A percentile compares a stretch with the other conserved stretches of the same genome.
These are phyloP conservation scores for Pseudomassariella vexata DNA, from an alignment of 2,329 filamentous ascomycete genomes.

Conservation along the genomic window DNA sequence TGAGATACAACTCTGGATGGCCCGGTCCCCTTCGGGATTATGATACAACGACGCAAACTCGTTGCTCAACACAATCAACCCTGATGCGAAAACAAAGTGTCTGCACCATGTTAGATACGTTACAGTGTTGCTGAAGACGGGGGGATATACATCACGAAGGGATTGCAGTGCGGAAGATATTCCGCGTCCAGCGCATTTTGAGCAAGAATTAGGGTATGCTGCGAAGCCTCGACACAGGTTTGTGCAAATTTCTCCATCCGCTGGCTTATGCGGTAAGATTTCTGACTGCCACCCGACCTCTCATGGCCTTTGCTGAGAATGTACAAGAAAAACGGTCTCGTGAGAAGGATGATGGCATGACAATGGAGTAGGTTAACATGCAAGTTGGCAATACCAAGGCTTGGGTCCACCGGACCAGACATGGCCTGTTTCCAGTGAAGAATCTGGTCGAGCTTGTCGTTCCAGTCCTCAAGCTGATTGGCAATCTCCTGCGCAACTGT, in stretches of 20 bases:
- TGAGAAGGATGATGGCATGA: conserved; percentile 58
- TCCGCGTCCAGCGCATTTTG: conserved; percentile 35
- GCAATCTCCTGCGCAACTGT: conserved; percentile 52
- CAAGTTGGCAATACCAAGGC: conserved; percentile 52
- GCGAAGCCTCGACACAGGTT: conserved; percentile 44
- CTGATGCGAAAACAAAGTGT: conserved; percentile 51
- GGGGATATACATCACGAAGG: conserved; percentile 47
- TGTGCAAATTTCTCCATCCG: conserved; percentile 41
- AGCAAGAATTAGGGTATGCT: conserved; percentile 42
- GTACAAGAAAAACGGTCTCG: conserved; percentile 58
- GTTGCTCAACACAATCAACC: conserved; percentile 50
- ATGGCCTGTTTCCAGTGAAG: conserved; percentile 46
- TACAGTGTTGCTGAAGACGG: too few relatives aligned
- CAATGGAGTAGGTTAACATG: conserved; percentile 58
- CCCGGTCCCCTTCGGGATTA: conserved; percentile 33
- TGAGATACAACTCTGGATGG: conserved; percentile 35
- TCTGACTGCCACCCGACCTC: conserved; percentile 20
- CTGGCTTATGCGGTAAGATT: conserved; percentile 21
- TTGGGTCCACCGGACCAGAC: conserved; percentile 30
- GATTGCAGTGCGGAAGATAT: conserved; percentile 46
- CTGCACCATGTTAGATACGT: conserved; percentile 25
- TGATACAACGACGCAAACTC: conserved; percentile 46
- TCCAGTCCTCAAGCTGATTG: conserved; percentile 46
- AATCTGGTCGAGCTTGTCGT: conserved; percentile 37
- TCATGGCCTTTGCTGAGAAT: conserved; percentile 39